Conservation (phyloP, 495 filamentous ascomycete species). For the Aspergillus sclerotiicarbonarius region DNA sequence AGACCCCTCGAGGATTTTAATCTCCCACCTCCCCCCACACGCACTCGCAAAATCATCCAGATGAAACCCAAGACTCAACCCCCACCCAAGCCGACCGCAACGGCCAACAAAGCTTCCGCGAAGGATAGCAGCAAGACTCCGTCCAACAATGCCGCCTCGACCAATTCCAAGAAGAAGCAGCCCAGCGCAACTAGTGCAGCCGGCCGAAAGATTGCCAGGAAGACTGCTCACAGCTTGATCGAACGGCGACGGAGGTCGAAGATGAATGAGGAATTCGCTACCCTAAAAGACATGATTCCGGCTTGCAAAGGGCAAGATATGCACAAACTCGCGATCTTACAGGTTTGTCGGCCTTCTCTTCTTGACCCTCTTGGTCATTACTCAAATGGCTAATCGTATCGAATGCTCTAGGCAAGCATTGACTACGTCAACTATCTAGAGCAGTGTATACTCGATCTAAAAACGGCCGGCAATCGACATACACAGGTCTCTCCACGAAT, state of each 20-base stretch:
- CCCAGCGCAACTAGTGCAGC: slow-evolving; percentile 69
- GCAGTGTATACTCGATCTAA: slow-evolving; percentile 79
- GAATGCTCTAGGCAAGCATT: slow-evolving; percentile 71
- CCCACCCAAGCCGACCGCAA: slow-evolving; percentile 21
- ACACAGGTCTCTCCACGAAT: slow-evolving; percentile 15
- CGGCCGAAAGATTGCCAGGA: slow-evolving; percentile 87
- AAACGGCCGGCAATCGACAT: slow-evolving; percentile 49
- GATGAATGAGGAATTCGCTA: slow-evolving; percentile 98
- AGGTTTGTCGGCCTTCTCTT: slow-evolving; percentile 55
- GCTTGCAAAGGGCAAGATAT: slow-evolving; percentile 88
- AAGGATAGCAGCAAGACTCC: slow-evolving; percentile 30
- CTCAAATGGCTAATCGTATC: slow-evolving; percentile 6
- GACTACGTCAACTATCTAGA: slow-evolving; percentile 96
- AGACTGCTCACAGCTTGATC: slow-evolving; percentile 94
- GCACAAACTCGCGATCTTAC: slow-evolving; percentile 96
- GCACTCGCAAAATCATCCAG: slow-evolving; percentile 94
- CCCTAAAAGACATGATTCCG: slow-evolving; percentile 93
- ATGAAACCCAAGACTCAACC: slow-evolving; percentile 68
- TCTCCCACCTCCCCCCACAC: slow-evolving; percentile 86
- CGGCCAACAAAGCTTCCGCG: slow-evolving; percentile 25
- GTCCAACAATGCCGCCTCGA: slow-evolving; percentile 22
- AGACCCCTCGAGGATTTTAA: slow-evolving; percentile 58
- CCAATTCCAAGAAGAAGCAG: slow-evolving; percentile 65
- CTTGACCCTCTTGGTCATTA: not conserved
- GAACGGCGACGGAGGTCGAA: slow-evolving; percentile 88